Conservation (phyloP, 345 rosid genomes). For the Eucalyptus tenuipes region DNA sequence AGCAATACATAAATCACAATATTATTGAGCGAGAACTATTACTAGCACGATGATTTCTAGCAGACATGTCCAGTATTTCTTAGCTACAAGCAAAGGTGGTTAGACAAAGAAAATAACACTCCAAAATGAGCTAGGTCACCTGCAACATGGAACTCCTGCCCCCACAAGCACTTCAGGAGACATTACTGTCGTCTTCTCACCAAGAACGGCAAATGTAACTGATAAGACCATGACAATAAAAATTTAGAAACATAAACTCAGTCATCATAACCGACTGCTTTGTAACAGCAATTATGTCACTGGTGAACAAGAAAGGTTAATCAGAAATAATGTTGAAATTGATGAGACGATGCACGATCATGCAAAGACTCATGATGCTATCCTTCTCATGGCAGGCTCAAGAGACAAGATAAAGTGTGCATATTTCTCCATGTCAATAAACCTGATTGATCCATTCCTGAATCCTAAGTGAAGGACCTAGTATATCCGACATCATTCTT, state of each 20-base stretch:
- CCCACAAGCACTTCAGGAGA: slow-evolving; percentile 89
- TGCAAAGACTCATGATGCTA: background rate
- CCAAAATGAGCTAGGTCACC: slow-evolving; percentile 25
- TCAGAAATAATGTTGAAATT: background rate
- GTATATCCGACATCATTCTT: background rate
- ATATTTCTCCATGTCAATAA: background rate
- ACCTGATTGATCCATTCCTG: background rate
- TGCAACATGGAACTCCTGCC: slow-evolving; percentile 98
- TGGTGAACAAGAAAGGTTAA: background rate
- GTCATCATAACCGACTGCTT: background rate
- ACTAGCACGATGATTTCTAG: background rate
- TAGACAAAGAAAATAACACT: background rate
- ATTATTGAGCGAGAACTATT: background rate
- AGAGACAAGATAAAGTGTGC: background rate
- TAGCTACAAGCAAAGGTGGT: background rate
- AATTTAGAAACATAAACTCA: background rate
- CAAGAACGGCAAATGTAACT: slow-evolving; percentile 86
- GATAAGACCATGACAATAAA: background rate
- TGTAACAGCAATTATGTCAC: background rate
- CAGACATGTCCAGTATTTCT: background rate
- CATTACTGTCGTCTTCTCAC: slow-evolving; percentile 96
- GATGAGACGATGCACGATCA: background rate
- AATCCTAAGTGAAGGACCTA: background rate
- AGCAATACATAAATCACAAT: background rate
- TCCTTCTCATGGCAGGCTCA: background rate